phyloP scores from a whole-genome alignment of 2,329 filamentous ascomycete species.

The Dendryphion nanum region DNA sequence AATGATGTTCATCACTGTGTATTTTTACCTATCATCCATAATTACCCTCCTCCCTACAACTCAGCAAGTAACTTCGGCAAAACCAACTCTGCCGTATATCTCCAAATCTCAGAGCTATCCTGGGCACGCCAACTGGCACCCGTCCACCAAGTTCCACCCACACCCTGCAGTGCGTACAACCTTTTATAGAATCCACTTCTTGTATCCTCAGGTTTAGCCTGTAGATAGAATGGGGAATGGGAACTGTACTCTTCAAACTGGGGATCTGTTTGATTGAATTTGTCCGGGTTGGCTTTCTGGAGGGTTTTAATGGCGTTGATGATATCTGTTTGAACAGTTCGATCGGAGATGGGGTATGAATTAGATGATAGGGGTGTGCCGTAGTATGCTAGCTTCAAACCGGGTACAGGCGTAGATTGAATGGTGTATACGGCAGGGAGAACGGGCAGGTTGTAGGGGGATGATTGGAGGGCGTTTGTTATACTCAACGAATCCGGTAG shows the following conservation, averaged over 20 bases:
- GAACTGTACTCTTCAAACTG: constrained; percentile 17
- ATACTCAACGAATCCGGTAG: constrained; percentile 26
- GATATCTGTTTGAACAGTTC: constrained; percentile 9
- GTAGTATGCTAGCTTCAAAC: constrained; percentile 9
- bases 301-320: constrained; percentile 10
- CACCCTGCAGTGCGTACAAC: constrained; percentile 22
- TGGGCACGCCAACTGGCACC: constrained; percentile 17
- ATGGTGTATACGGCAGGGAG: constrained; percentile 32
- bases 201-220: constrained; percentile 7
- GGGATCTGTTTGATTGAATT: constrained; percentile 6
- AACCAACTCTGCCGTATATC: constrained; percentile 36
- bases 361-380: constrained; percentile 2
- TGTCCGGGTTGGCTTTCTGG: constrained; percentile 9
- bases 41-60: constrained; percentile 4
- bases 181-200: constrained; percentile 17
- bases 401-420: constrained; percentile 8
- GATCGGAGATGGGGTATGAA: constrained; percentile 3
- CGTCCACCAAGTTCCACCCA: constrained; percentile 19
- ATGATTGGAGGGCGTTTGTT: constrained; percentile 21
- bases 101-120: constrained; percentile 19
- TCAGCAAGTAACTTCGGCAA: constrained; percentile 28
- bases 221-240: constrained; percentile 24
- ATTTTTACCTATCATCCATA: no score
- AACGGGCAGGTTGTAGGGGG: constrained; percentile 24
- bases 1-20: no score